phyloP scores from a whole-genome alignment of 1,139 yeast species.

The Saccharomycopsis hybrid region DNA sequence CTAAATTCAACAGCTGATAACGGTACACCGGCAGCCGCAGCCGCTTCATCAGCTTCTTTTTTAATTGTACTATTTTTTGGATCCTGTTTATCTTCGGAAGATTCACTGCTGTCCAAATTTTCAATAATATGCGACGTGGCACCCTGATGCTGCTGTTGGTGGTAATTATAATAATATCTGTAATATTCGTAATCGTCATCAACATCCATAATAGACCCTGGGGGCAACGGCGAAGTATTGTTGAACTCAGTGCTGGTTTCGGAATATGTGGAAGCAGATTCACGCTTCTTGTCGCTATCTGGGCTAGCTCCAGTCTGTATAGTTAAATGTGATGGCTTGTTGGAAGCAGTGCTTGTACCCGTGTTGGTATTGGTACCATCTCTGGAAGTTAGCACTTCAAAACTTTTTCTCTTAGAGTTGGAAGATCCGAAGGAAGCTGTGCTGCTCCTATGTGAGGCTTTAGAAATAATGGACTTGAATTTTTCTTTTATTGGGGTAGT shows the following conservation, averaged over 20 bases:
- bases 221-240: constrained; percentile 16
- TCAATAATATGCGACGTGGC: constrained; percentile 19
- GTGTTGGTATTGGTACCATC: not conserved
- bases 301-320: not conserved
- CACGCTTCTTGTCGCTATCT: constrained; percentile 7
- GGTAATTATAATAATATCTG: constrained; percentile 20
- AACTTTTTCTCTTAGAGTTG: constrained; percentile 13
- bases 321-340: constrained; percentile 3
- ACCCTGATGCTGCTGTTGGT: constrained; percentile 20
- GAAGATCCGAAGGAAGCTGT: constrained; percentile 10
- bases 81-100: constrained; percentile 5
- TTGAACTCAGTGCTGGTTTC: constrained; percentile 15
- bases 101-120: constrained; percentile 16
- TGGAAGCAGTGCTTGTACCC: not conserved
- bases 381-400: constrained; percentile 16
- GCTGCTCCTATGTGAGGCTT: constrained; percentile 18
- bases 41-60: not conserved
- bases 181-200: constrained; percentile 22
- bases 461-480: constrained; percentile 19
- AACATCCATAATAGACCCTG: constrained; percentile 17
- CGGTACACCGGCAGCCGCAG: constrained; percentile 1
- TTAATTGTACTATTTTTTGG: not conserved
- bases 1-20: not conserved
- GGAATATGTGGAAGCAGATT: constrained; percentile 13
- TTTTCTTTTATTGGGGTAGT: constrained; percentile 18